Evolutionary conservation across 192 early-diverging fungal species (phyloP), one percentile per base, ranked within the genome.

Genomic region (Podila epigama): DNA sequence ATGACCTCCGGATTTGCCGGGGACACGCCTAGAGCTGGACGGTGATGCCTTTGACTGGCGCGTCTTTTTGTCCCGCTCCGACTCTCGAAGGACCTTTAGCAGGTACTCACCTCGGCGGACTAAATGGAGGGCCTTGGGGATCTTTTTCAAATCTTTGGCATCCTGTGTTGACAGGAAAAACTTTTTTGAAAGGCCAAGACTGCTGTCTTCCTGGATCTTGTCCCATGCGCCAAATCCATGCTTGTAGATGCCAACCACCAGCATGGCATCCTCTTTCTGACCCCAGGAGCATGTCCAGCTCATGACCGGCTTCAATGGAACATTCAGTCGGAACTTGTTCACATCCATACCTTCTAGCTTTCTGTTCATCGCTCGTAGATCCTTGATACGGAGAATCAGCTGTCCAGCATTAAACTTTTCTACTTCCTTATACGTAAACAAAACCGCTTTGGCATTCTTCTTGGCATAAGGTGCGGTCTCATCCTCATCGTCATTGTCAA

Each of bases 181-280:
- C 79, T 98, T 99, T 54, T 89, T 88, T 4, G 84, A 56, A 53
- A 99, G 87, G 0, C 92, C 91, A n/a, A 99, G 80, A 0, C 84
- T 70, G 2, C 79, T 29, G 68, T 99, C 97, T 4, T 88, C 87
- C 52, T 93, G 92, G 12, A 99, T 97, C 58, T 84, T 75, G 53
- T 87, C 80, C 97, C 96, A 98, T 60, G 86, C 91, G 15, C 97
- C 96, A 81, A 95, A 97, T 28, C 98, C 98, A 73, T 98, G 90
- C 55, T 87, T 85, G 78, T 95, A 94, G 48, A 99, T 91, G 56
- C 98, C 98, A 31, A 98, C 92, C 20, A 99, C 82, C 33, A 99
- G 86, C 93, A 96, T 94, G 22, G 97, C 87, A 75, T 99, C 98
- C 69, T 99, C 98, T 42, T 89, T 89, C 57, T 89, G 90, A 5